Conservation (phyloP, 345 rosid genomes). For the Melastoma malabathricum region DNA sequence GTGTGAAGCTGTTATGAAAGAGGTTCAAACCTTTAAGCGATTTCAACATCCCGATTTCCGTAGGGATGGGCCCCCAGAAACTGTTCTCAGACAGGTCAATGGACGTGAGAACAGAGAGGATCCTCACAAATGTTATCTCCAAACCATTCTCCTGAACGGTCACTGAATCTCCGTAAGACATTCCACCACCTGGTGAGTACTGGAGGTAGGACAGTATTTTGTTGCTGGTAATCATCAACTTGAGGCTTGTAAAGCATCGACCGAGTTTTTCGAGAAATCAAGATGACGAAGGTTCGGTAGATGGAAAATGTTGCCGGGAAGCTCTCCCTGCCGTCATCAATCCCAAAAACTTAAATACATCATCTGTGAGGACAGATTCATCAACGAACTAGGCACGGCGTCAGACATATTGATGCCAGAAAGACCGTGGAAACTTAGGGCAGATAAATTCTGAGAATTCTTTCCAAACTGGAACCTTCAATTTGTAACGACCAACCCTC, state of each 20-base stretch:
- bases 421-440: neutral
- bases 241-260: neutral
- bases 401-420: neutral
- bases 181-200: neutral
- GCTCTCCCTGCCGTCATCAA: too few relatives aligned
- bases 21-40: conserved; percentile 13
- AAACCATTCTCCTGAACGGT: conserved; percentile 3
- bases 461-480: too few relatives aligned
- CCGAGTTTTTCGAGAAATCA: rapidly evolving
- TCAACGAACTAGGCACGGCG: neutral
- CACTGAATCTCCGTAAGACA: neutral
- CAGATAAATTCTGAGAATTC: neutral
- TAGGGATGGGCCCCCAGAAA: conserved; percentile 14
- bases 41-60: conserved; percentile 8
- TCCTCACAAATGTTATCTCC: neutral
- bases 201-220: neutral
- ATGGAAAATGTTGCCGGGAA: neutral
- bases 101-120: neutral
- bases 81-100: conserved; percentile 17
- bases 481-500: too few relatives aligned
- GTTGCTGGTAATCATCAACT: conserved; percentile 3
- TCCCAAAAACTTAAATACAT: rapidly evolving
- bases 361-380: conserved; percentile 5
- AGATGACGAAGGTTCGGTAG: conserved; percentile 1
- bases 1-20: conserved; percentile 10